Percentiles rank a stretch among this genome's conserved stretches.
phyloP scores from a whole-genome alignment of 116 monocot genomes.

The Zostera marina region DNA sequence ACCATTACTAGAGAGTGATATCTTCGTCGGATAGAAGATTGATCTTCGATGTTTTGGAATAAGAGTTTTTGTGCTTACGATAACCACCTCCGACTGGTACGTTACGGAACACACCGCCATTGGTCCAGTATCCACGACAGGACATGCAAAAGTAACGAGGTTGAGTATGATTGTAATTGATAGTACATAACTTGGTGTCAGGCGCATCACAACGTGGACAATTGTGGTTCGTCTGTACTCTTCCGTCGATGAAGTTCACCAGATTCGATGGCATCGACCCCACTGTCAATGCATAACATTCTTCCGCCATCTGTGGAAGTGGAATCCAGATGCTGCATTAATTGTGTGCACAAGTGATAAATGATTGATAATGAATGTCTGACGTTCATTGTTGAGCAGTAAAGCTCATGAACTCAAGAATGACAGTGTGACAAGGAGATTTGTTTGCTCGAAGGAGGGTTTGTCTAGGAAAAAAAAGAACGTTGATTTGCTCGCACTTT shows the following conservation, averaged over 20 bases:
- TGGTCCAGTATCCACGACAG: slow-evolving; percentile 45
- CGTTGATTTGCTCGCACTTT: no score
- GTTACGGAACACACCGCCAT: slow-evolving; percentile 40
- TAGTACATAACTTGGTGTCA: slow-evolving; percentile 63
- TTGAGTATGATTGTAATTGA: slow-evolving; percentile 41
- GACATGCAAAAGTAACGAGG: slow-evolving; percentile 42
- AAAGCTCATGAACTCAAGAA: no score
- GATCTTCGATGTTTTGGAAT: neutral
- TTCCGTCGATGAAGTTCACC: neutral
- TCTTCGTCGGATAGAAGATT: no score
- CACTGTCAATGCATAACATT: neutral
- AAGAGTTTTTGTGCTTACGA: slow-evolving; percentile 20
- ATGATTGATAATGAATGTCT: no score
- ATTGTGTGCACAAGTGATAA: neutral
- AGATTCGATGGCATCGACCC: neutral
- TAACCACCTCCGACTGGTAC: slow-evolving; percentile 20
- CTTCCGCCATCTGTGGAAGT: no score
- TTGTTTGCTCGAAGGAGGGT: no score
- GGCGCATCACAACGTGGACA: slow-evolving; percentile 44
- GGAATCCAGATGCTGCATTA: neutral
- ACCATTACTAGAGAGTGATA: neutral
- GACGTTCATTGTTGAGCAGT: no score
- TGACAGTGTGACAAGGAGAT: no score
- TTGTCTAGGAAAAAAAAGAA: no score
- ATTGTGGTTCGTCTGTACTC: slow-evolving; percentile 5